These are phyloP conservation scores for Borovskyia barvae DNA, from an alignment of 208 protist species.

Conservation along the genomic window DNA sequence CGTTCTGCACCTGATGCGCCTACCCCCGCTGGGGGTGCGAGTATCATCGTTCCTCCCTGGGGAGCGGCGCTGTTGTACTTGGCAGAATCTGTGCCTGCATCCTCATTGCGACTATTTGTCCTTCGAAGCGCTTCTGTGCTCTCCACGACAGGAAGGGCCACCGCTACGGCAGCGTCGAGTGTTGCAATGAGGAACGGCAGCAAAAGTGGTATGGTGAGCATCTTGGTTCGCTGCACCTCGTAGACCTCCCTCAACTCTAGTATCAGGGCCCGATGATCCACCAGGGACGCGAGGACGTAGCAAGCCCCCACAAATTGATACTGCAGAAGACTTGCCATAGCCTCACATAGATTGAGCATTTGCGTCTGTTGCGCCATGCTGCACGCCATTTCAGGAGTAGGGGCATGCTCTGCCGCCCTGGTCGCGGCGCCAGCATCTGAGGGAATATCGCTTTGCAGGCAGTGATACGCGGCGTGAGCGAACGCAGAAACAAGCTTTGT, in stretches of 20 bases:
- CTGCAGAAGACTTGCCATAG: slow-evolving; percentile 69
- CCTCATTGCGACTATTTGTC: slow-evolving; percentile 21
- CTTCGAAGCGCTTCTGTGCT: slow-evolving; percentile 25
- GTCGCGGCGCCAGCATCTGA: neutral
- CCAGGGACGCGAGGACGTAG: slow-evolving; percentile 50
- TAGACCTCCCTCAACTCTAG: slow-evolving; percentile 37
- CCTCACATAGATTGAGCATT: slow-evolving; percentile 68
- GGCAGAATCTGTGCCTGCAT: slow-evolving; percentile 4
- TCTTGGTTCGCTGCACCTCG: slow-evolving; percentile 17
- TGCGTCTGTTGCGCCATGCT: slow-evolving; percentile 20
- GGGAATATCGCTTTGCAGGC: slow-evolving; percentile 18
- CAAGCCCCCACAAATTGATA: slow-evolving; percentile 58
- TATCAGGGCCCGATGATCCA: slow-evolving; percentile 54
- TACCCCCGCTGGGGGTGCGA: slow-evolving; percentile 3
- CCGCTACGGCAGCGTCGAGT: slow-evolving; percentile 49
- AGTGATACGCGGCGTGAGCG: slow-evolving; percentile 37
- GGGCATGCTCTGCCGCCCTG: neutral
- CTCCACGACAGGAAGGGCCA: slow-evolving; percentile 39
- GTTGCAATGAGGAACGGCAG: slow-evolving; percentile 66
- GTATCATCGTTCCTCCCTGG: slow-evolving; percentile 1
- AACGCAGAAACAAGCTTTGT: slow-evolving; percentile 57
- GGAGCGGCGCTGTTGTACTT: slow-evolving; percentile 9
- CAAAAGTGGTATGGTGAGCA: slow-evolving; percentile 11
- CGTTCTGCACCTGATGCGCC: slow-evolving; percentile 14
- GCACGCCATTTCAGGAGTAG: neutral